Conservation (phyloP, 805 yeast genomes). For the Brettanomyces bruxellensis region DNA sequence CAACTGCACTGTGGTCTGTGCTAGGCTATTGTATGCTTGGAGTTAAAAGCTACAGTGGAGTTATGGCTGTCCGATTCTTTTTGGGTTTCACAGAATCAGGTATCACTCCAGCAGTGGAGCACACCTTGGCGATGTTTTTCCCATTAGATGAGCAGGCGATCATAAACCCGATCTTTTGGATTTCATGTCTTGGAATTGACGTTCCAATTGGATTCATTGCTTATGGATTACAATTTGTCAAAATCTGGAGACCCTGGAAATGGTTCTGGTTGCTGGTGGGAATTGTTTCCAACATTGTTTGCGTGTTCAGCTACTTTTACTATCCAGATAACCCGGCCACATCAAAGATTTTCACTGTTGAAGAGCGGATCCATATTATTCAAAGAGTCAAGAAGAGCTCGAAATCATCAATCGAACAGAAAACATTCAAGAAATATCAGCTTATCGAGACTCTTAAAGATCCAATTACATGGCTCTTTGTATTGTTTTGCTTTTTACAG, state of each 20-base stretch:
- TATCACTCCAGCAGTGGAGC: conserved; percentile 9
- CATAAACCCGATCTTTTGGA: conserved; percentile 17
- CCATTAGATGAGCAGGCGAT: conserved; percentile 32
- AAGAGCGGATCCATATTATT: conserved; percentile 30
- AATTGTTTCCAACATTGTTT: conserved; percentile 33
- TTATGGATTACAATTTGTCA: conserved; percentile 13
- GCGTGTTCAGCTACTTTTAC: conserved; percentile 24
- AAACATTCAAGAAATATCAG: conserved; percentile 34
- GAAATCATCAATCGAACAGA: conserved; percentile 31
- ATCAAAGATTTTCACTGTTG: conserved; percentile 33
- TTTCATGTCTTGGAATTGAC: conserved; percentile 34
- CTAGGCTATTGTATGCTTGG: conserved; percentile 20
- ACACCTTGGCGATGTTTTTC: conserved; percentile 32
- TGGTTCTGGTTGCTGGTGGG: conserved; percentile 44
- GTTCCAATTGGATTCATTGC: conserved; percentile 31
- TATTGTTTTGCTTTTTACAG: conserved; percentile 14
- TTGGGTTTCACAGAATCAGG: conserved; percentile 27
- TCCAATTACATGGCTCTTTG: conserved; percentile 33
- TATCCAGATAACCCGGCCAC: conserved; percentile 48
- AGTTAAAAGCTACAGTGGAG: conserved; percentile 23
- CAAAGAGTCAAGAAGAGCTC: conserved; percentile 28
- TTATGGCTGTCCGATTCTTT: conserved; percentile 26
- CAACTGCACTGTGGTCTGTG: conserved; percentile 26
- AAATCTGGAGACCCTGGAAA: conserved; percentile 31
- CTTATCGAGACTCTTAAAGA: conserved; percentile 37